Conservation (phyloP, 177 flowering plant species). For the Vitis hybrid region DNA sequence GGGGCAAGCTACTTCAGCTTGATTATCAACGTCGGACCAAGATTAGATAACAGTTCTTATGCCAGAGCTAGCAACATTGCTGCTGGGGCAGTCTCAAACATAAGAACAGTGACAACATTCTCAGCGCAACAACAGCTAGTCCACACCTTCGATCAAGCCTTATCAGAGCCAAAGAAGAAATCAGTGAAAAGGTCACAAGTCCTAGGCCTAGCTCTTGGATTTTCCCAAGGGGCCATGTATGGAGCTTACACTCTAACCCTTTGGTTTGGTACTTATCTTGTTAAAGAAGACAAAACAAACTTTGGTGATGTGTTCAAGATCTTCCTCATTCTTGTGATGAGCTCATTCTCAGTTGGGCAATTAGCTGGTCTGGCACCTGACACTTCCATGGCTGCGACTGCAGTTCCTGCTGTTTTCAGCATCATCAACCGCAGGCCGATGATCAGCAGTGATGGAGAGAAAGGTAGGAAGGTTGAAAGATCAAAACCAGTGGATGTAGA, state of each 20-base stretch:
- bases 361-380: constrained; percentile 83
- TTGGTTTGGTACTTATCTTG: constrained; percentile 60
- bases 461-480: constrained; percentile 39
- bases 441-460: constrained; percentile 29
- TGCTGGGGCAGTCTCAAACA: constrained; percentile 63
- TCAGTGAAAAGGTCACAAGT: constrained; percentile 52
- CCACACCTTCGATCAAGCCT: constrained; percentile 51
- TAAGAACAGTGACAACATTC: constrained; percentile 75
- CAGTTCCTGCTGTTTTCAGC: constrained; percentile 55
- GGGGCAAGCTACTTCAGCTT: constrained; percentile 77
- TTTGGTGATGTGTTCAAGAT: constrained; percentile 64
- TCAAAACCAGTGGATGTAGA: constrained; percentile 46
- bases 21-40: constrained; percentile 67
- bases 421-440: constrained; percentile 50
- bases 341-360: constrained; percentile 83
- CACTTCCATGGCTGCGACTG: constrained; percentile 53
- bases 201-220: constrained; percentile 58
- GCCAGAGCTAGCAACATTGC: constrained; percentile 75
- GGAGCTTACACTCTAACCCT: constrained; percentile 71
- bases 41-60: constrained; percentile 51
- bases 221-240: constrained; percentile 84
- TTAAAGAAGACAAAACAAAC: constrained; percentile 32
- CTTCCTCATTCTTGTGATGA: constrained; percentile 69
- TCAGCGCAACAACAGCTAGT: constrained; percentile 61
- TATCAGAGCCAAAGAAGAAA: constrained; percentile 53